Evolutionary conservation across 2,329 filamentous ascomycete species (phyloP).

Genomic region (Pleomassaria siparia): DNA sequence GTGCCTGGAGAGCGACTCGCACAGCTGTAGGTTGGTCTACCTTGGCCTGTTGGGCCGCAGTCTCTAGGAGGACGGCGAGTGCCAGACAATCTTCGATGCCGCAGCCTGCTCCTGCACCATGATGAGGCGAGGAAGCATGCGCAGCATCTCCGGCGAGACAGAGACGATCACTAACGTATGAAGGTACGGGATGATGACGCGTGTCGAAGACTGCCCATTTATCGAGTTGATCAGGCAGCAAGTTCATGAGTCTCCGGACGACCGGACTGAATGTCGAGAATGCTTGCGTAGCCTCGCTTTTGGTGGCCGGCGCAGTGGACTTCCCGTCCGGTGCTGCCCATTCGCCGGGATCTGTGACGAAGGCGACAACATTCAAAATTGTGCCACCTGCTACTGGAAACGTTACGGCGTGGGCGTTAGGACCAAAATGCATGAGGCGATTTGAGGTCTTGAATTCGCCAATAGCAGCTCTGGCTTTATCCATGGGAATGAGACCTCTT

Average conservation of each 20-base stretch:
- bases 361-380: constrained; percentile 18
- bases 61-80: constrained; percentile 24
- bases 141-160: constrained; percentile 22
- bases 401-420: constrained; percentile 11
- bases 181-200: constrained; percentile 10
- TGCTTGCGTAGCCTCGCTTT: constrained; percentile 8
- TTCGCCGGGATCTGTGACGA: constrained; percentile 13
- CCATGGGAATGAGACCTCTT: constrained; percentile 30
- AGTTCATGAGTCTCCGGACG: constrained; percentile 8
- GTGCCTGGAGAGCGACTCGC: constrained; percentile 6
- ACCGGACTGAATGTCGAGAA: constrained; percentile 10
- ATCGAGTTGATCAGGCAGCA: constrained; percentile 10
- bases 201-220: constrained; percentile 22
- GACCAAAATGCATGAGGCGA: constrained; percentile 20
- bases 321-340: constrained; percentile 8
- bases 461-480: constrained; percentile 38
- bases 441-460: constrained; percentile 18
- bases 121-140: constrained; percentile 18
- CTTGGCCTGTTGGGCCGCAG: neutral
- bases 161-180: constrained; percentile 12
- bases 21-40: neutral
- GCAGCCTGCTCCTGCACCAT: constrained; percentile 19
- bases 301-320: constrained; percentile 8
- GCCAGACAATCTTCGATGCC: constrained; percentile 39
- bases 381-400: constrained; percentile 17